Evolutionary conservation across 2,329 filamentous ascomycete genomes (phyloP), one percentile per base, ranked within the genome.

Genomic region (Trichoderma simmonsii): DNA sequence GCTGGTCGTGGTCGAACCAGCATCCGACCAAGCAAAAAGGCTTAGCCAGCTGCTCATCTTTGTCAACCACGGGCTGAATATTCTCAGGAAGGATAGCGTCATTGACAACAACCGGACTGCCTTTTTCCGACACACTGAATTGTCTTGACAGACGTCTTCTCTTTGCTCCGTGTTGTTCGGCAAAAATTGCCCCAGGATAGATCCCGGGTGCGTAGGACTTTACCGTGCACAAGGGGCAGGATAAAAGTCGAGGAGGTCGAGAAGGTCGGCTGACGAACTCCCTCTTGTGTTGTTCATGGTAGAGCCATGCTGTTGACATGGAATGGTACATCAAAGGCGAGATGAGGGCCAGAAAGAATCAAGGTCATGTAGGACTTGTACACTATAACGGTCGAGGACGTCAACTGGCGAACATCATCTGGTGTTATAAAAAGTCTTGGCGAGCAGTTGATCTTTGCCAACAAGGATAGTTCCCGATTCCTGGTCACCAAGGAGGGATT

Each of bases 371-470:
- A 36, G 34, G 34, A 36, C 34, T 36, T 36, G 34, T 36, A 14
- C 34, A 15, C 34, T 14, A 36, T 15, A 15, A 6, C 34, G 34
- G 34, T 15, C 34, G 34, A 36, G 34, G 15, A 6, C 15, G 34
- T 36, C 34, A 36, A 36, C 34, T 3, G 14, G 79, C 32, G 80
- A 78, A 67, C 80, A 81, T 39, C 78, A 76, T n/a, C 76, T 73
- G n/a, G 77, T 78, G 3, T 74, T 73, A n/a, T 77, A 73, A 59
- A 61, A 80, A 9, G 72, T 3, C 26, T 59, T 32, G 26, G 30
- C 24, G 7, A 5, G 28, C 56, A 30, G 15, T 28, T 9, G 8
- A 9, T 32, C 26, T 18, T 59, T 30, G 26, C 14, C 15, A 30
- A 30, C 7, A 26, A 15, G 34, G 14, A 36, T 36, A 36, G 14